Evolutionary conservation across 2,329 filamentous ascomycete species (phyloP).

Genomic region (Ceratocystiopsis minuta): DNA sequence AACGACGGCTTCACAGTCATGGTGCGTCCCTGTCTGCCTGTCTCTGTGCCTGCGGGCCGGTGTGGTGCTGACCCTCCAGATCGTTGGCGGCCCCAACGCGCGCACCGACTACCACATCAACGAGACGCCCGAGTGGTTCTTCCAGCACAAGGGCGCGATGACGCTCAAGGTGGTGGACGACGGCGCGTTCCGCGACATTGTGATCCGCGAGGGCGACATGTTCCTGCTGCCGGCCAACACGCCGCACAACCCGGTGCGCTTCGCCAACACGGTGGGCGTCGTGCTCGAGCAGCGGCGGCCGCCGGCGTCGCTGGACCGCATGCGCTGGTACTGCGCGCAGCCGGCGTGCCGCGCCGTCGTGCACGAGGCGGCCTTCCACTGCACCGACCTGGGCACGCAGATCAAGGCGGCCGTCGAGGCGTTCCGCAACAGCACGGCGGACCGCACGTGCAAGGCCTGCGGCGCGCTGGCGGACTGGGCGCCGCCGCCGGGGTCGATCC

Average conservation of each 20-base stretch:
- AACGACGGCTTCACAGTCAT: conserved; percentile 69
- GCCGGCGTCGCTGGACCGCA: conserved; percentile 48
- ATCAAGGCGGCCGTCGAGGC: conserved; percentile 79
- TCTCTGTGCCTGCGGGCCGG: neutral
- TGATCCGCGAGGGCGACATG: conserved; percentile 85
- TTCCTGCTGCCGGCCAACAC: conserved; percentile 85
- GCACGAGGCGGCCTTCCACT: conserved; percentile 74
- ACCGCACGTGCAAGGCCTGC: conserved; percentile 61
- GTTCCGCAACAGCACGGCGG: conserved; percentile 50
- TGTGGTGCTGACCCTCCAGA: conserved; percentile 9
- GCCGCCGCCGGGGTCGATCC: conserved; percentile 40
- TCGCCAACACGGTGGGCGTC: conserved; percentile 82
- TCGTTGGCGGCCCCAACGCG: conserved; percentile 83
- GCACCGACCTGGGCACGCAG: conserved; percentile 80
- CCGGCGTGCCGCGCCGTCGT: conserved; percentile 47
- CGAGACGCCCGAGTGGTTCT: conserved; percentile 92
- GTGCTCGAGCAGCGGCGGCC: conserved; percentile 78
- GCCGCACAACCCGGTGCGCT: conserved; percentile 90
- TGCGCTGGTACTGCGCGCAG: conserved; percentile 62
- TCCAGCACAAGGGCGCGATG: conserved; percentile 88
- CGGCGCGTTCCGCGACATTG: conserved; percentile 57
- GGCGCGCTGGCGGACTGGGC: conserved; percentile 43
- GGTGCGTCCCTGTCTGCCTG: conserved; percentile 24
- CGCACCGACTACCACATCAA: conserved; percentile 99
- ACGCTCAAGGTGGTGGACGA: conserved; percentile 76